Evolutionary conservation across 345 rosid species (phyloP), one percentile per base, ranked within the genome.

Genomic region (Mangifera indica): DNA sequence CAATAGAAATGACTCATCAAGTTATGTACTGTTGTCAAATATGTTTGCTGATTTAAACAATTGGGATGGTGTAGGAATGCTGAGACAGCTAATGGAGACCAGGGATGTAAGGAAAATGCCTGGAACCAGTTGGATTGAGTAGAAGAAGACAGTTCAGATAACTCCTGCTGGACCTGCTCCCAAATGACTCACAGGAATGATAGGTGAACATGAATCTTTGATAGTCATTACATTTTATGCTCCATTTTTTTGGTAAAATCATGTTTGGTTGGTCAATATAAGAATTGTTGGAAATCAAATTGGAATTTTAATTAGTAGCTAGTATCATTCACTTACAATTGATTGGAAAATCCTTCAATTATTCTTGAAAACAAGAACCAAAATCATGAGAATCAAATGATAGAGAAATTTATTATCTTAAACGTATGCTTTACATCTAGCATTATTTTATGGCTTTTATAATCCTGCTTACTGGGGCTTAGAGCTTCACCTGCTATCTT

Each of bases 71-170:
- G 88, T 83, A 17, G 83, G 84, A 7, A 74, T 70, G 76, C 46
- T 83, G 59, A 83, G 91, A 76, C 73, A 78, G 34, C 13, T 74
- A 55, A 83, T 84, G 87, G 79, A 74, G 59, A 78, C 26, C 17
- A 83, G 79, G 71, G 85, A 85, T 66, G 85, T 87, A 49, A 85
- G 78, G 79, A 87, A 87, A 72, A 62, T 77, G 59, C 85, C 91
- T 18, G 89, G 89, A 72, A 78, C 86, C 45, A 87, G 89, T 80
- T 87, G 87, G 87, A 77, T 83, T 74, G 75, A 42, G 58, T 54
- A 2, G 76, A 74, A 26, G 49, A 71, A 44, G 13, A 45, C 20
- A 14, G 34, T 32, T 54, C 61, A 13, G 53, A 37, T 40, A 24
- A 49, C 63, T 45, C 44, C 55, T 20, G 48, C 40, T 7, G 4